Evolutionary conservation across 495 filamentous ascomycete species (phyloP), one percentile per base, ranked within the genome.

Genomic region (Hypoxylon lienhwacheense): DNA sequence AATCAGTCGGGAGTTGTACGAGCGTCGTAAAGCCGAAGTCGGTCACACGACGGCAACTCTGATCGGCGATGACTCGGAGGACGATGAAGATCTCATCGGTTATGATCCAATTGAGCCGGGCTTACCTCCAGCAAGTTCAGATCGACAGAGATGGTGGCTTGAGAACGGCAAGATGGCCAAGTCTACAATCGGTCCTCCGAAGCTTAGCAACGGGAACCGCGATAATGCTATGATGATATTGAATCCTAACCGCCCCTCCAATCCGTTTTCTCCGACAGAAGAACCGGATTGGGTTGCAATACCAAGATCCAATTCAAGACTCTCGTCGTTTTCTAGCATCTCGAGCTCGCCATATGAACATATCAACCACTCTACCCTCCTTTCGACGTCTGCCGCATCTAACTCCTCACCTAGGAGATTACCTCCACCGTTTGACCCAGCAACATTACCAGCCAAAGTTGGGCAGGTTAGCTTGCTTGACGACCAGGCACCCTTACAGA

Each of bases 71-170:
- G 81, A 88, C 34, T 75, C 77, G 0, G 85, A 90, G 26, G 61
- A 65, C 7, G 85, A 91, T 52, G 88, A 91, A 53, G 87, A 91
- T 52, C 70, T 86, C 7, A 78, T 87, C 17, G 81, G 85, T 1
- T 87, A 88, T 63, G 84, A 88, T 33, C 76, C 87, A 2, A 85
- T 93, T 47, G 83, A 90, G 54, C 84, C 86, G 2, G 89, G 85
- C 10, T 73, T 96, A 11, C 93, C 95, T 12, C 85, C 91, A 31
- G 87, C 95, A 11, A 97, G 91, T 66, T 95, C 91, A 3, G 91
- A 97, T 64, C 78, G 81, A 25, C 80, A 84, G 51, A 95, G 89
- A 71, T 98, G 93, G 93, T 98, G 93, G 93, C 74, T 97, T 20
- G 87, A 95, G 41, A 88, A 90, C 67, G 87, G 86, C 24, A 81